Conservation (phyloP, 148 eudicot genomes). For the Camellia sinensis region DNA sequence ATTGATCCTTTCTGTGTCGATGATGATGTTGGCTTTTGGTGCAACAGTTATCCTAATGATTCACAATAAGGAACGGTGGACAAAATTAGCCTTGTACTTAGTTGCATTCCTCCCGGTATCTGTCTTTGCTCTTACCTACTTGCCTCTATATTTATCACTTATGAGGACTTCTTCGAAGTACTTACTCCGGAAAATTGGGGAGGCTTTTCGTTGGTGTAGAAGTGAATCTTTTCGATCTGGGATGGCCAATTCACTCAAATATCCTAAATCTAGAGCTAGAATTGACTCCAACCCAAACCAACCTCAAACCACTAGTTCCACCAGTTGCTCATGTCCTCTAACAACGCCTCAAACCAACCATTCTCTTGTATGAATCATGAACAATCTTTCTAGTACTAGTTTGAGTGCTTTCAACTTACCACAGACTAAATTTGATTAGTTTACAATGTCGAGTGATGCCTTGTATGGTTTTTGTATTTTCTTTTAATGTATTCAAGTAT, state of each 20-base stretch:
- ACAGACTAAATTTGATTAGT: too few species aligned
- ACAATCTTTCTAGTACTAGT: too few species aligned
- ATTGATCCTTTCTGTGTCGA: neutral
- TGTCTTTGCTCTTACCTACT: neutral
- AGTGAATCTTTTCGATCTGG: too few species aligned
- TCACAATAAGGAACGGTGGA: neutral
- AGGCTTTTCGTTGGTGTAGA: neutral
- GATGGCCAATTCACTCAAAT: too few species aligned
- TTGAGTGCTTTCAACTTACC: too few species aligned
- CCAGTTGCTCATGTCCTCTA: too few species aligned
- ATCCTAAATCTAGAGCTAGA: neutral
- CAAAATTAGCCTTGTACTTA: neutral
- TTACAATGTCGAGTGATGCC: too few species aligned
- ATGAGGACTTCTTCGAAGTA: neutral
- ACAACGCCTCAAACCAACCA: too few species aligned
- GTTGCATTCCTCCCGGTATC: neutral
- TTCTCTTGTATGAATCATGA: neutral
- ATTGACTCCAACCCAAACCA: neutral
- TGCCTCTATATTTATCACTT: neutral
- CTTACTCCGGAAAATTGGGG: neutral
- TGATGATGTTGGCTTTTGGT: conserved; percentile 4
- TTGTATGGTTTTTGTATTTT: too few species aligned
- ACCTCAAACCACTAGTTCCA: too few species aligned
- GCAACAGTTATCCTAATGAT: neutral
- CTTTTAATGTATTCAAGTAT: too few species aligned